Evolutionary conservation across 2,329 filamentous ascomycete species (phyloP), one percentile per base, ranked within the genome.

Genomic region (Fusarium tricinctum): DNA sequence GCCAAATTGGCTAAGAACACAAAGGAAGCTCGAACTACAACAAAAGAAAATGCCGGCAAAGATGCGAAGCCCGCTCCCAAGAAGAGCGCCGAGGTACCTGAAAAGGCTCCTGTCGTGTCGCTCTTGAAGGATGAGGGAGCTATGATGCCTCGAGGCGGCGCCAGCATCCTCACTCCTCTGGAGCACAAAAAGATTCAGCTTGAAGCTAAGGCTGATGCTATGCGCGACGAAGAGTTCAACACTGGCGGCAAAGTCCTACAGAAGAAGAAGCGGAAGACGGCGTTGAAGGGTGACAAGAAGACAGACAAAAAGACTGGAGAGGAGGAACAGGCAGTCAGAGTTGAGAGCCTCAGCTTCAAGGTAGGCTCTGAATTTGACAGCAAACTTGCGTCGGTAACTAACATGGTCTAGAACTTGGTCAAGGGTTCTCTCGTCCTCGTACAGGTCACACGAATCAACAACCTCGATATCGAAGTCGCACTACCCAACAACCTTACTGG

Each of bases 111-210:
- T 15, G 69, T 81, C 30, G 76, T 86, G 55, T 84, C 85, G 38
- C 76, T 82, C 13, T 76, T 88, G 50, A 89, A 86, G 78, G 91
- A 96, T 70, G 96, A 98, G 70, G 96, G 97, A 77, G 90, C 90
- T 33, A 85, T 95, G 44, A 99, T 99, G 75, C 95, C 96, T 71
- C 89, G 96, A 85, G 96, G 96, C 57, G 97, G 96, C 43, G 95
- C 89, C 53, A 97, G 93, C 76, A 86, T 97, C 52, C 83, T 99
- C 77, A 97, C 96, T 3, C 94, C 96, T 20, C 84, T 99, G 51
- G 96, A 99, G 79, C 92, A 97, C 77, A 97, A 97, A 82, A 93
- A 98, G 80, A 98, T 99, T 67, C 91, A 96, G 74, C 91, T 97
- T 60, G 92, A 98, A 80, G 96, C 96, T 45, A 96, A 92, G 76